A percentile compares a stretch with the other conserved stretches of the same genome.
Evolutionary conservation across 2,329 filamentous ascomycete species (phyloP).

Genomic region (Colletotrichum sp.): DNA sequence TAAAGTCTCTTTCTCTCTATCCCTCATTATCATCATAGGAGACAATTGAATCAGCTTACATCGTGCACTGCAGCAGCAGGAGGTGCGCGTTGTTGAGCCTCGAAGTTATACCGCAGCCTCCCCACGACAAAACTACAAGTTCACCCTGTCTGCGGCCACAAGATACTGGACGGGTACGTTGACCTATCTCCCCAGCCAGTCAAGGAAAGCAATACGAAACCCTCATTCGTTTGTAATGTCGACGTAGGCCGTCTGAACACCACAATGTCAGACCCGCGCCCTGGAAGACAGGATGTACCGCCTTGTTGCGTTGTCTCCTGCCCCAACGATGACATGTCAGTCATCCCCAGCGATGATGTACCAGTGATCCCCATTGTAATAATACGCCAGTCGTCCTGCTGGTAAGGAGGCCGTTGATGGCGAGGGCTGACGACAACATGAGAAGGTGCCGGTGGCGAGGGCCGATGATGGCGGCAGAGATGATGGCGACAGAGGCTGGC

Average conservation of each 20-base stretch:
- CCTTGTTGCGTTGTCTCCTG: not conserved
- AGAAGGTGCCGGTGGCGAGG: not conserved
- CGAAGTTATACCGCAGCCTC: not conserved
- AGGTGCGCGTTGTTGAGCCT: not conserved
- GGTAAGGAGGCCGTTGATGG: not conserved
- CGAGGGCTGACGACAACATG: not conserved
- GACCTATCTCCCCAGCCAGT: not conserved
- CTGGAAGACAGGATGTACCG: not conserved
- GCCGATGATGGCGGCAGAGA: no score
- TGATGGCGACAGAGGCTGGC: not conserved
- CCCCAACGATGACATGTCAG: not conserved
- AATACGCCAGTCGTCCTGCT: not conserved
- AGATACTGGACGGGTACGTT: not conserved
- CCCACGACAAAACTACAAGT: not conserved
- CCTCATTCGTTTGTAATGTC: not conserved
- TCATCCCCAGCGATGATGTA: not conserved
- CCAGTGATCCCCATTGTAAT: not conserved
- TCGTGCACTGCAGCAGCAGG: not conserved
- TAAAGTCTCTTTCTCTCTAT: not conserved
- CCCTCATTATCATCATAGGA: accelerated
- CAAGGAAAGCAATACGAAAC: not conserved
- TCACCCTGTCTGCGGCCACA: not conserved
- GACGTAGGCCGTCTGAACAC: not conserved
- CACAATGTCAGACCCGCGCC: not conserved
- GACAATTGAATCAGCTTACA: not conserved